Base-by-base conservation (phyloP, 1,139 yeast species). In the Protomyces macrosporus region DNA sequence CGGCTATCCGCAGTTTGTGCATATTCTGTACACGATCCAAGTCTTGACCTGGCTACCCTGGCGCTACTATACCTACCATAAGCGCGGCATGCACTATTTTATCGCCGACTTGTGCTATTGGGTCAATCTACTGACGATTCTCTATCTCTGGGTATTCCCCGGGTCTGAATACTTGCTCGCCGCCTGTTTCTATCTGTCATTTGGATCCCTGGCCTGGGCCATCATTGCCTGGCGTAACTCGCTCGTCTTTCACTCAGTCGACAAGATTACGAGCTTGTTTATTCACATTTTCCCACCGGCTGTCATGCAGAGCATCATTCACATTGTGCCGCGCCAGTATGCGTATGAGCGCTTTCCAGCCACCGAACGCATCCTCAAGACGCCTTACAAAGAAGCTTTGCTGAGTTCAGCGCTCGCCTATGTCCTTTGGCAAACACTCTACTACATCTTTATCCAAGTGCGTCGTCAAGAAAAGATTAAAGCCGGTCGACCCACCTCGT, bases 171-270 rank as follows among this genome's bases (percentile, higher is more conserved):
- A 58, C 30, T 42, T 58, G 32, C 53, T 58, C 36, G 62, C 56
- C 4, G 62, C 62, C 12, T 58, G 62, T 52, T 58, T 50, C 45
- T 58, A 58, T 45, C 53, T 58, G 16, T 52, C 62, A 9, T 58
- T 58, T 23, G 62, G 98, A 0, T 89, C 97, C 0, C 76, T 93
- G 63, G 83, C 96, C 7, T 91, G 90, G 82, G 98, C 98, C 0
- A 97, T 93, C 23, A 86, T 91, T 48, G 89, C 97, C 0, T 93
- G 98, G 98, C 81, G 96, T 71, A 93, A 93, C 73, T 90, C 97
- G 6, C 79, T 93, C 65, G 98, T 93, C 6, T 79, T 93, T 58
- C 98, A 93, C 72, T 87, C 95, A 16, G 82, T 93, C 68, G 98
- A 91, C 68, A 55, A 53, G 56, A 51, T 48, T 9, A 55, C 56